A percentile compares a stretch with the other conserved stretches of the same genome.
These are phyloP conservation scores for Acacia pycnantha DNA, from an alignment of 331 rosid genomes.

Conservation along the genomic window DNA sequence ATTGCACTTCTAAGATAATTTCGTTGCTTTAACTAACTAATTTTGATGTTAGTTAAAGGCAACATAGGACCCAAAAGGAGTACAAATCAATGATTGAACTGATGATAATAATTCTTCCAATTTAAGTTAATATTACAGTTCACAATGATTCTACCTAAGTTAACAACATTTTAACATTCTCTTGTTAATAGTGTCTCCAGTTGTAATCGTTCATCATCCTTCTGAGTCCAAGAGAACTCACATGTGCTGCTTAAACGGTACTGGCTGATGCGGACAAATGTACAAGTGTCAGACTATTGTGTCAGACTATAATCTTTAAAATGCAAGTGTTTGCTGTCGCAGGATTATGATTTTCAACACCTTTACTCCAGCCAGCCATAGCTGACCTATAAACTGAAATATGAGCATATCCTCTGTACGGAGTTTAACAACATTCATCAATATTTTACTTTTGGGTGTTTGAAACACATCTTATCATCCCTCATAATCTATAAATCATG, in stretches of 20 bases:
- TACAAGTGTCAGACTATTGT: no score
- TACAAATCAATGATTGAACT: not conserved
- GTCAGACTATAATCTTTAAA: no score
- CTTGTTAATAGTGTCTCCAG: not conserved
- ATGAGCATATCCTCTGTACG: no score
- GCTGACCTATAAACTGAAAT: no score
- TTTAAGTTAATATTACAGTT: not conserved
- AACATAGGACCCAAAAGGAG: not conserved
- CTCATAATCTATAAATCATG: no score
- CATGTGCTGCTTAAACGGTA: not conserved
- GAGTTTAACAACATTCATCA: no score
- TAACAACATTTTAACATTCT: constrained; percentile 15
- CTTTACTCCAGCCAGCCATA: no score
- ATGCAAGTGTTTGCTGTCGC: no score
- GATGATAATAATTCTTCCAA: not conserved
- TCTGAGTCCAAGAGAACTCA: not conserved
- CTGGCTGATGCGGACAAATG: no score
- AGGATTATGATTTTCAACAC: no score
- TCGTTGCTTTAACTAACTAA: not conserved
- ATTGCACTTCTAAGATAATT: not conserved
- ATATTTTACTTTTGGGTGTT: no score
- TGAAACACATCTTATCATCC: no score
- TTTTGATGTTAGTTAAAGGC: not conserved
- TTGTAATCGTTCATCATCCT: constrained; percentile 12
- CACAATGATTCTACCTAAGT: not conserved